phyloP scores from a whole-genome alignment of 2,329 filamentous ascomycete species.

The Colletotrichum chrysophilum region DNA sequence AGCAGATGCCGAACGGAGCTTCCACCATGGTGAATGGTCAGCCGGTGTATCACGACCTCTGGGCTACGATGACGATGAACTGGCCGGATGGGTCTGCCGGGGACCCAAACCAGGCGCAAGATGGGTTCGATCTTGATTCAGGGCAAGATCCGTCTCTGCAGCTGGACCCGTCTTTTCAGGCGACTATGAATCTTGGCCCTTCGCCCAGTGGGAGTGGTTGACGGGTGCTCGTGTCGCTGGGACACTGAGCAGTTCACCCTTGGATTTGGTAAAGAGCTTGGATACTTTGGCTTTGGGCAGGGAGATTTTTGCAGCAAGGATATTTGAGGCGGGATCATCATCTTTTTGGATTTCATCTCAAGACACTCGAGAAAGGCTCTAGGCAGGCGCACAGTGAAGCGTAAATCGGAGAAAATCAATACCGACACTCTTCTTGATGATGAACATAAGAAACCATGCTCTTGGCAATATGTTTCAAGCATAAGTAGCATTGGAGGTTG shows the following conservation, averaged over 20 bases:
- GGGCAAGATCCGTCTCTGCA: background rate
- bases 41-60: slow-evolving; percentile 47
- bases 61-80: slow-evolving; percentile 53
- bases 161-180: background rate
- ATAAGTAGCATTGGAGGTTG: background rate
- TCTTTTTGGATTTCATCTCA: background rate
- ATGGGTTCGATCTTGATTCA: background rate
- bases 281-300: background rate
- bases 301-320: background rate
- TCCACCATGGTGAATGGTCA: slow-evolving; percentile 16
- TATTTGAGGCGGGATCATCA: background rate
- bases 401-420: background rate
- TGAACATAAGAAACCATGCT: background rate
- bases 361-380: background rate
- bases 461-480: background rate
- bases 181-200: background rate
- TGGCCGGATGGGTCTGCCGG: slow-evolving; percentile 36
- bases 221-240: background rate
- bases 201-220: background rate
- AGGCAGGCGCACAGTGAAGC: background rate
- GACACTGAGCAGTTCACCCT: background rate
- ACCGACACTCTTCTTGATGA: background rate
- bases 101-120: background rate
- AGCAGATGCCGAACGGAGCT: slow-evolving; percentile 1
- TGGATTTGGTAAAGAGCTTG: background rate